Evolutionary conservation across 345 rosid species (phyloP), one percentile per base, ranked within the genome.

Genomic region (Aquilaria yunnanensis): DNA sequence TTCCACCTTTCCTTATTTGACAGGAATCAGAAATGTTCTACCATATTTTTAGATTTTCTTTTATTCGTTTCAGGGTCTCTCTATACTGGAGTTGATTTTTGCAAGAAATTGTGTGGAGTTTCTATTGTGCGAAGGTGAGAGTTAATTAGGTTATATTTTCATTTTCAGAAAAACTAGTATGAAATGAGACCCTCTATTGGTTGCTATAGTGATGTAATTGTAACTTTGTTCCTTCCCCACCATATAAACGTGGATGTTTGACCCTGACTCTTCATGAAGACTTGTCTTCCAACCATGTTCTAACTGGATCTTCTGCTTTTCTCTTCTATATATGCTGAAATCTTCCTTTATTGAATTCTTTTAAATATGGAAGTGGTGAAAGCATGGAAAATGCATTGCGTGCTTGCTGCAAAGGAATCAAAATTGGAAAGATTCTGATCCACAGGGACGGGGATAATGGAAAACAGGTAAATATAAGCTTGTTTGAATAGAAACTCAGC

Each of bases 341-440:
- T 60, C 5, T 9, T 55, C 48, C 54, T 56, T 54, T 30, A 31
- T 47, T 37, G 46, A 54, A 0, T 37, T 37, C 43, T 2, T 10
- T 37, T 37, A 54, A 59, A 41, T 59, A 16, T 51, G 60, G 49
- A 70, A 91, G 97, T 77, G 96, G 97, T 61, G 97, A 91, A 72
- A 91, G 96, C 79, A 91, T 88, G 97, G 97, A 91, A 84, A 88
- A 91, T 59, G 96, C 97, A 9, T 62, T 91, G 61, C 97, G 92
- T 9, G 96, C 96, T 4, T 86, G 94, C 54, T 88, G 97, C 82
- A 91, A 91, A 72, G 96, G 97, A 52, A 91, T 88, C 59, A 91
- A 91, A 77, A 91, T 88, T 41, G 97, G 97, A 59, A 91, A 91
- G 76, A 88, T 91, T 67, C 84, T 91, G 56, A 88, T 91, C 37